phyloP scores from a whole-genome alignment of 2,329 filamentous ascomycete genomes.

The Fusarium hainanense region DNA sequence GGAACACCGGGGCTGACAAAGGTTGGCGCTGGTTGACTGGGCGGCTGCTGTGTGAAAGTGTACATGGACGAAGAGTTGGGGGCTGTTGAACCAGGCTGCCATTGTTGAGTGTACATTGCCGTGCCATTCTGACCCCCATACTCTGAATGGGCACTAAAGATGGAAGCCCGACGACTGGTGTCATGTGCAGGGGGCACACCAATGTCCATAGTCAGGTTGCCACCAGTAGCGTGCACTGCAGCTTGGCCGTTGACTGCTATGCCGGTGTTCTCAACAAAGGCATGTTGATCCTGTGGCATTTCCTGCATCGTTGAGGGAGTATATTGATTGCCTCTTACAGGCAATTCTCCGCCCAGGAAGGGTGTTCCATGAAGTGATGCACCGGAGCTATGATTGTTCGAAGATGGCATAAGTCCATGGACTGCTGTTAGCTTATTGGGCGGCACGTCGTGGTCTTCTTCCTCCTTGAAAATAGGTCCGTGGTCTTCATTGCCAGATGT shows the following conservation, averaged over 20 bases:
- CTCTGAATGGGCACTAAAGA: conserved; percentile 55
- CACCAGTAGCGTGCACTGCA: conserved; percentile 50
- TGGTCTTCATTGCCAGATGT: conserved; percentile 60
- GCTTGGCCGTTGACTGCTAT: conserved; percentile 51
- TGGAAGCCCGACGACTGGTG: conserved; percentile 58
- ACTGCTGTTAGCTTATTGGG: conserved; percentile 50
- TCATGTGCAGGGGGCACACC: conserved; percentile 58
- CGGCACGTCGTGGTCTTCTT: conserved; percentile 55
- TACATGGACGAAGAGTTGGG: conserved; percentile 59
- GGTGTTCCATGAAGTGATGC: conserved; percentile 48
- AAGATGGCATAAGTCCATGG: conserved; percentile 51
- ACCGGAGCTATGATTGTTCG: conserved; percentile 53
- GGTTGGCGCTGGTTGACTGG: conserved; percentile 46
- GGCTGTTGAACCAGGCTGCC: conserved; percentile 58
- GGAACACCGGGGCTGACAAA: conserved; percentile 50
- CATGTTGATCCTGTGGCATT: conserved; percentile 55
- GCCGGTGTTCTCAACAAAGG: conserved; percentile 54
- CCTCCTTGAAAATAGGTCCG: conserved; percentile 55
- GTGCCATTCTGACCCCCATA: conserved; percentile 54
- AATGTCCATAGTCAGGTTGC: conserved; percentile 58
- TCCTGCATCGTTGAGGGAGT: conserved; percentile 56
- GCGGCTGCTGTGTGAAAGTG: conserved; percentile 56
- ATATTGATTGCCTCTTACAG: conserved; percentile 57
- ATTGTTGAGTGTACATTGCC: conserved; percentile 57
- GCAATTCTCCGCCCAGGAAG: conserved; percentile 57